Evolutionary conservation across 768 basidiomycete genomes (phyloP), one percentile per base, ranked within the genome.

Genomic region (Boletus reticuloceps): DNA sequence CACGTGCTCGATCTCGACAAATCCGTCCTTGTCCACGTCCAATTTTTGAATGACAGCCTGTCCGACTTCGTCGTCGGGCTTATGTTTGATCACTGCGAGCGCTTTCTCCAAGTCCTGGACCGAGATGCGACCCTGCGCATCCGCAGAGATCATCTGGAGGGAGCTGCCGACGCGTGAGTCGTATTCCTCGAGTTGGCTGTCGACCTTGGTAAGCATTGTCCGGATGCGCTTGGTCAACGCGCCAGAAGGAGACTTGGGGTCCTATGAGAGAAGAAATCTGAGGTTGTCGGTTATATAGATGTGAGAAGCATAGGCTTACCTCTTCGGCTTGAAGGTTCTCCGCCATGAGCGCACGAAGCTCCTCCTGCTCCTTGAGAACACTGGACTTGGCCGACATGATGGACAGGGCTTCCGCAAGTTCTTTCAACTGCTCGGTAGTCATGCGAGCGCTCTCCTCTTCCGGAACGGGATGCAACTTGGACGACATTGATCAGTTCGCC

Each of bases 1-100:
- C 36, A 99, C 94, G 66, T 99, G 95, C 71, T 96, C 92, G 44
- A 98, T 80, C 68, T 95, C 92, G 25, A 98, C 94, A 66, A 85
- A 96, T 0, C 96, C 95, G 68, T 98, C 96, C 72, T 91, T 85
- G 74, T 98, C 96, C 11, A 92, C 89, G 69, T 99, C 97, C 64
- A 98, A 75, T 72, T 98, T 98, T 67, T 92, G 85, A 50, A 95
- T 84, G 47, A 99, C 86, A 20, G 83, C 85, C 56, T 88, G 84
- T 22, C 92, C 91, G 16, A 92, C 86, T 58, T 94, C 89, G 51
- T 95, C 91, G 53, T 92, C 88, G 5, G 95, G 96, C 65, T 79
- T 84, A 72, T 98, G 97, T 74, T 90, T 89, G 77, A 98, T 98
- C 50, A 97, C 93, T 51, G 86, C 82, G 51, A 98, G 76, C 19